Base-by-base conservation (phyloP, 345 rosid species). In the Gossypium sturtianum region DNA sequence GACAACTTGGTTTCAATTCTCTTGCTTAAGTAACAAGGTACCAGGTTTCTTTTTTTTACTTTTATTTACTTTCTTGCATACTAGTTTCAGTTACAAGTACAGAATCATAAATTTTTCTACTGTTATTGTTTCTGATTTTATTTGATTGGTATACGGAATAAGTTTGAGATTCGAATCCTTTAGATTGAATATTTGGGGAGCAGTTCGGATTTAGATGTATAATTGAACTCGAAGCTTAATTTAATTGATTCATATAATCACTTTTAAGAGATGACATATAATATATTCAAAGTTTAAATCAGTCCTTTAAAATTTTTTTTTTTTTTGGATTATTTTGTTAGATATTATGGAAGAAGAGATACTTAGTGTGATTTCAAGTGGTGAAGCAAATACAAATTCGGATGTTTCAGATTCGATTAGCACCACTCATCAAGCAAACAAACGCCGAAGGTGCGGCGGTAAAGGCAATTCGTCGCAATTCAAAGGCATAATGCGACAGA, bases 401-500 rank as follows among this genome's bases (percentile, higher is more conserved):
- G 89, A 80, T 53, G 59, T 79, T 45, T 81, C 87, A 0, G 87
- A 84, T 78, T 85, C 85, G 52, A 79, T 65, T 20, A 84, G 84
- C 72, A 76, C 78, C 72, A 51, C 44, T 56, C 79, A 47, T n/a
- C 79, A 48, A 15, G 59, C 64, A 16, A 72, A 38, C 76, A 82
- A 84, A 65, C 83, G 79, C 10, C 8, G 63, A n/a, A 82, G 78
- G 51, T 9, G 19, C 3, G 53, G 62, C 23, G n/a, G 67, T 48
- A 65, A 38, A 41, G 20, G 17, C 19, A 19, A 27, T 72, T n/a
- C 78, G 11, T 77, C 82, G 1, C 80, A 64, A 59, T 86, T 84
- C 84, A 86, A 84, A 85, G 96, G 93, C 0, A 88, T 90, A 10
- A 86, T 89, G 22, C 86, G 83, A 0, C 91, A 83, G 56, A 88